phyloP scores from a whole-genome alignment of 768 basidiomycete genomes.

The Lactarius evosmus region DNA sequence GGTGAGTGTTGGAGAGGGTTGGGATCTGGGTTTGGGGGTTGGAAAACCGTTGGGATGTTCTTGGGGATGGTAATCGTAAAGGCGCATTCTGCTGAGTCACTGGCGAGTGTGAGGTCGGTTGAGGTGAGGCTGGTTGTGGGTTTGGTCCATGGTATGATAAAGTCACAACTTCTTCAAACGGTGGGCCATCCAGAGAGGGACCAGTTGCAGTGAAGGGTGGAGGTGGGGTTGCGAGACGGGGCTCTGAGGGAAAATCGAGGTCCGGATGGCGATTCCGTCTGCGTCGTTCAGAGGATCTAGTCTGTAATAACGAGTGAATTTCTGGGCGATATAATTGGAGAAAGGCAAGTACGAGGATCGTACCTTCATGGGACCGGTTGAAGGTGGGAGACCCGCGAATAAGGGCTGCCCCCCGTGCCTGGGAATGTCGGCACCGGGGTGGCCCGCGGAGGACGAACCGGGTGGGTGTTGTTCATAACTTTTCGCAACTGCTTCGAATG shows the following conservation, averaged over 20 bases:
- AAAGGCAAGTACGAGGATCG: conserved; percentile 3
- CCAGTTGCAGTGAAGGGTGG: conserved; percentile 41
- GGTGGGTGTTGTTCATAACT: conserved; percentile 7
- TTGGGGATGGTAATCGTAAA: background rate
- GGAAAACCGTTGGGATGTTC: conserved; percentile 9
- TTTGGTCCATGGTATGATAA: conserved; percentile 28
- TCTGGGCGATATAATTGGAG: background rate
- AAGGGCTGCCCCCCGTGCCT: background rate
- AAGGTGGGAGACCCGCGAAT: background rate
- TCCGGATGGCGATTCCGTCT: background rate
- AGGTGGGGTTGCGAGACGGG: conserved; percentile 33
- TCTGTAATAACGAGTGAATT: background rate
- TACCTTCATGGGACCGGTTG: conserved; percentile 13
- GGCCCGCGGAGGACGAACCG: conserved; percentile 16
- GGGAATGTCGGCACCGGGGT: background rate
- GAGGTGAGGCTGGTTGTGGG: conserved; percentile 27
- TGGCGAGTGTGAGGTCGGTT: background rate
- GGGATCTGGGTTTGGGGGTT: background rate
- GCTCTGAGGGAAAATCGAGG: conserved; percentile 4
- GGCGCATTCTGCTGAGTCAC: conserved; percentile 3
- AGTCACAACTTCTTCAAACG: conserved; percentile 35
- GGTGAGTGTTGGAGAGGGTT: background rate
- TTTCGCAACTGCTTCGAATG: conserved; percentile 16
- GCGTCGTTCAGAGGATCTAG: conserved; percentile 1
- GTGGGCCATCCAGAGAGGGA: conserved; percentile 40